Evolutionary conservation across 306 rosid genomes (phyloP).

Genomic region (Arachis hypogaea): DNA sequence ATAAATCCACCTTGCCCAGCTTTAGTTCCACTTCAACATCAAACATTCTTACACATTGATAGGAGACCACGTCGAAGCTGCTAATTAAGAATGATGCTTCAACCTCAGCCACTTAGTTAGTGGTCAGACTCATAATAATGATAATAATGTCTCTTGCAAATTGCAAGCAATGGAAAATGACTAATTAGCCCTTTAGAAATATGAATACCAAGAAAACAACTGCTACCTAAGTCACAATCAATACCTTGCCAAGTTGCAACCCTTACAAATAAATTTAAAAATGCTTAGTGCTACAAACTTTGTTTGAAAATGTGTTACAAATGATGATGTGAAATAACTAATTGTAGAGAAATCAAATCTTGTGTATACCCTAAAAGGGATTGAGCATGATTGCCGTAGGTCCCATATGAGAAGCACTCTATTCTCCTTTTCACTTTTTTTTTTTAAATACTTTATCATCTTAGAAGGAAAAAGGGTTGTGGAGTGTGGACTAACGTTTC

Average conservation of each 20-base stretch:
- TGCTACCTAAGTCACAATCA: background rate
- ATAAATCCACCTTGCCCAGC: background rate
- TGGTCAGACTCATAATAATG: slow-evolving; percentile 14
- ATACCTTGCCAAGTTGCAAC: background rate
- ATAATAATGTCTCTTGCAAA: slow-evolving; percentile 2
- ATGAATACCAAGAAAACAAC: background rate
- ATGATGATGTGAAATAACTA: background rate
- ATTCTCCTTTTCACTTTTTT: no score
- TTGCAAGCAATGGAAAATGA: slow-evolving; percentile 17
- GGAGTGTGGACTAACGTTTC: background rate
- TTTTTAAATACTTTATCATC: no score
- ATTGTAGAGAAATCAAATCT: background rate
- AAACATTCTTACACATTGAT: background rate
- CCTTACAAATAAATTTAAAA: background rate
- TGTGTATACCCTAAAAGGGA: background rate
- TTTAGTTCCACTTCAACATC: background rate
- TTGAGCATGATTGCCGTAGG: background rate
- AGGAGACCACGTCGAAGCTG: background rate
- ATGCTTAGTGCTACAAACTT: background rate
- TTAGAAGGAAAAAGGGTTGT: background rate
- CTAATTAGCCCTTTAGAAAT: background rate
- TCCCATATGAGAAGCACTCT: background rate
- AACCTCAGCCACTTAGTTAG: background rate
- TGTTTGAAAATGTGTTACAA: background rate
- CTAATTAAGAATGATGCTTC: background rate